Conservation (phyloP, 2,329 filamentous ascomycete genomes). For the Colletotrichum graminicola region DNA sequence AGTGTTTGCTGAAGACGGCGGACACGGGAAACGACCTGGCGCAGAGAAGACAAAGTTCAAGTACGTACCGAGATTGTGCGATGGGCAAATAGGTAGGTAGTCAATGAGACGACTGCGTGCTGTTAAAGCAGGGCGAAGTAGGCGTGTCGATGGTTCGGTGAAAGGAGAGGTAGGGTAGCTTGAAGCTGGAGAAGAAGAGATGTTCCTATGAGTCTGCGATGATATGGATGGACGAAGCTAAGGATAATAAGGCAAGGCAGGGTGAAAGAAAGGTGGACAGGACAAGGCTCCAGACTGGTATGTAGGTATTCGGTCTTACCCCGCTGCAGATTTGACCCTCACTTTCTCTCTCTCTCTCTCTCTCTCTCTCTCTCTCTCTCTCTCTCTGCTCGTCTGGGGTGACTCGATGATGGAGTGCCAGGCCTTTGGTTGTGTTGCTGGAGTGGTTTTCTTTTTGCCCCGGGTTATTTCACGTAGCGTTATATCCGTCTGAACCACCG, state of each 20-base stretch:
- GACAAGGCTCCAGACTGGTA: constrained; percentile 3
- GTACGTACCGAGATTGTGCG: constrained; percentile 23
- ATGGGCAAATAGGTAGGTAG: background rate
- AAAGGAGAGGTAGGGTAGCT: background rate
- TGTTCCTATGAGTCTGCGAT: background rate
- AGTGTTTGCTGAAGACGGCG: constrained; percentile 4
- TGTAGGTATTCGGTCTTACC: constrained; percentile 4
- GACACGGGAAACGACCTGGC: constrained; percentile 7
- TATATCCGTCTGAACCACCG: constrained; percentile 17
- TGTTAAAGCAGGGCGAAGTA: constrained; percentile 12
- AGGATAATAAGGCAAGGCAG: background rate
- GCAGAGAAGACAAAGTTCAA: constrained; percentile 10
- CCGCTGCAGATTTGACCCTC: constrained; percentile 17
- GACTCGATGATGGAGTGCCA: background rate
- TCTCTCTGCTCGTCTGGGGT: constrained; percentile 15
- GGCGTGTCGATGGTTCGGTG: constrained; percentile 13
- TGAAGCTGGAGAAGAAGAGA: constrained; percentile 4
- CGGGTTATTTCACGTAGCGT: background rate
- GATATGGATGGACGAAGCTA: constrained; percentile 5
- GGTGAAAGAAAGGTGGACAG: background rate
- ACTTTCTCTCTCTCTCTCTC: background rate
- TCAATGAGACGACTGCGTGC: constrained; percentile 1
- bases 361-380: background rate
- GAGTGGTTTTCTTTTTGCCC: background rate
- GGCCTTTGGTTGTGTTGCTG: background rate